Evolutionary conservation across 768 basidiomycete species (phyloP), one percentile per base, ranked within the genome.

Genomic region (Rhodotorula sphaerocarpa): DNA sequence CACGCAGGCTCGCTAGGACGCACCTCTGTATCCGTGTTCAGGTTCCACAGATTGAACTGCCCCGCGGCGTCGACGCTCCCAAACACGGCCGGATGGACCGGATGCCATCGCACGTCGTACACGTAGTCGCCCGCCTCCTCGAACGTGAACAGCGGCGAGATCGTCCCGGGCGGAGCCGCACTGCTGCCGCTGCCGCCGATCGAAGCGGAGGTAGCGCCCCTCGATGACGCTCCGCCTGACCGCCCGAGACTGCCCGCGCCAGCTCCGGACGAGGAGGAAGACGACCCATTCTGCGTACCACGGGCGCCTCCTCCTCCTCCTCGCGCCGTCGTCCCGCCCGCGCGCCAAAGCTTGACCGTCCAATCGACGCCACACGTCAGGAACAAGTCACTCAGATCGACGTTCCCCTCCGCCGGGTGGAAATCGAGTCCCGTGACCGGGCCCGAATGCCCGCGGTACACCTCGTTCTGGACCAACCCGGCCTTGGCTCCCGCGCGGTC

Each of bases 51-150:
- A 72, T 96, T 90, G 75, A 99, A 96, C 75, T 86, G 87, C 30
- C 92, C 95, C 3, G 88, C 86, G 4, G 95, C 95, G 73, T 97
- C 91, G 3, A 89, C 95, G 7, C 84, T 84, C 27, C 88, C 92
- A 74, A 97, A 99, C 50, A 92, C 65, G 2, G 93, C 90, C 20
- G 95, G 95, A 76, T 99, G 92, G 20, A 83, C 80, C 10, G 93
- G 91, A 74, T 99, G 95, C 95, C 95, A 99, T 74, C 86, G 88
- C 50, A 90, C 92, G 77, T 96, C 95, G 77, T 95, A 97, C 15
- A 99, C 93, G 74, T 97, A 96, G 75, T 99, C 95, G 73, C 92
- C 90, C 18, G 91, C 88, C 75, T 96, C 93, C 69, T 99, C 93
- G 72, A 99, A 97, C 44, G 89, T 90, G 74, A 92, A 87, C 28